A percentile compares a stretch with the other conserved stretches of the same genome.
Evolutionary conservation across 139 green algal species (phyloP).

Genomic region (Spirogloea muscicola): DNA sequence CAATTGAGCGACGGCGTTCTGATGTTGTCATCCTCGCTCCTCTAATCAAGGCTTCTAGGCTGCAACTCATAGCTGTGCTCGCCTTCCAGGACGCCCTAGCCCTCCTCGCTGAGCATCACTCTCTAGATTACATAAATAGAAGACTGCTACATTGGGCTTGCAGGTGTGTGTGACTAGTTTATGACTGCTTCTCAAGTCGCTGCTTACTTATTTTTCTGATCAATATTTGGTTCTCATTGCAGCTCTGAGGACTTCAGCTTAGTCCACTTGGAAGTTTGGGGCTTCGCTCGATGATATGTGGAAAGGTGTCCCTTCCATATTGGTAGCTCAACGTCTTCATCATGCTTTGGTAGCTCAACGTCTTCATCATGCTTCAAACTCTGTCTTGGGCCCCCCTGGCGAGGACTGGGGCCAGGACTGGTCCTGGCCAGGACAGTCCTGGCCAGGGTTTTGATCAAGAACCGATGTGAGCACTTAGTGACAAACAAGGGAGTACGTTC

Average conservation of each 20-base stretch:
- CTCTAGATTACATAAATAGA: neutral
- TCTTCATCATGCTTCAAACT: too few relatives aligned
- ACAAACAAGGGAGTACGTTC: too few relatives aligned
- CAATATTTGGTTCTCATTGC: neutral
- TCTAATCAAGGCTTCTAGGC: neutral
- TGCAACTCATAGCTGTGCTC: neutral
- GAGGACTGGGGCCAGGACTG: too few relatives aligned
- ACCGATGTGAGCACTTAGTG: too few relatives aligned
- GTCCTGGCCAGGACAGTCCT: too few relatives aligned
- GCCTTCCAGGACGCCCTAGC: neutral
- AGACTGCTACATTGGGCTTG: neutral
- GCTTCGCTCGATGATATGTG: too few relatives aligned
- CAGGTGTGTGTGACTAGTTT: neutral
- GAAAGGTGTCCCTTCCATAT: too few relatives aligned
- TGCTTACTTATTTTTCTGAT: neutral
- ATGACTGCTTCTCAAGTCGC: neutral
- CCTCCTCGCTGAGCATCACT: neutral
- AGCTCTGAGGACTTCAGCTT: slow-evolving; percentile 40
- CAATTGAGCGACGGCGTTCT: neutral
- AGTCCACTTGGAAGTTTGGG: slow-evolving; percentile 36
- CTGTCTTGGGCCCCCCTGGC: too few relatives aligned
- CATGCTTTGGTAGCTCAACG: too few relatives aligned
- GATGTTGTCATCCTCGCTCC: neutral
- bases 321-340: too few relatives aligned
- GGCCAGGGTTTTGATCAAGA: too few relatives aligned